Conservation (phyloP, 257 asterid species). For the Linderniella brevidens region DNA sequence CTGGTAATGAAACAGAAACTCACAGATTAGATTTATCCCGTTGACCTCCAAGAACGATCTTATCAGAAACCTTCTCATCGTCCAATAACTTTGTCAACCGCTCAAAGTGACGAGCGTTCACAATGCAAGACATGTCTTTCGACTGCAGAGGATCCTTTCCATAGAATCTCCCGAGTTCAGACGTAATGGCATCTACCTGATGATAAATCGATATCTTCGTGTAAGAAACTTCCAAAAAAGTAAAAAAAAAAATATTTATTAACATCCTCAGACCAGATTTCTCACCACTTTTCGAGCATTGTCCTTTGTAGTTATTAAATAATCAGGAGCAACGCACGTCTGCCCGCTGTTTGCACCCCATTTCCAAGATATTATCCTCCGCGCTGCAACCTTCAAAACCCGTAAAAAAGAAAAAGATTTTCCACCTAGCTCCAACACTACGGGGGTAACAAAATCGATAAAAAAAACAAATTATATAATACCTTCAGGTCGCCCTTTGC, state of each 20-base stretch:
- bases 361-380: conserved; percentile 77
- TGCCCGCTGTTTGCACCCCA: conserved; percentile 93
- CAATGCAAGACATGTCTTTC: conserved; percentile 57
- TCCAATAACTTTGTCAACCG: conserved; percentile 51
- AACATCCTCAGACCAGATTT: not conserved
- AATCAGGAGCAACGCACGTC: conserved; percentile 78
- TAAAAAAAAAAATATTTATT: too few relatives aligned
- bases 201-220: not conserved
- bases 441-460: conserved; percentile 6
- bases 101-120: conserved; percentile 50
- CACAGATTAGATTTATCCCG: conserved; percentile 47
- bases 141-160: conserved; percentile 70
- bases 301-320: conserved; percentile 45
- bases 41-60: conserved; percentile 78
- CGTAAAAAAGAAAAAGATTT: conserved; percentile 6
- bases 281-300: conserved; percentile 48
- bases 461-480: conserved; percentile 5
- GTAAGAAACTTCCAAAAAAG: too few relatives aligned
- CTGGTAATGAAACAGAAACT: too few relatives aligned
- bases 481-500: conserved; percentile 43
- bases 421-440: conserved; percentile 84
- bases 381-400: conserved; percentile 39
- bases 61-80: conserved; percentile 57
- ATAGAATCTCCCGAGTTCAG: conserved; percentile 55
- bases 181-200: conserved; percentile 44